A percentile compares a stretch with the other conserved stretches of the same genome.
Conservation (phyloP, 345 rosid genomes). For the Eucalyptus dawsonii region DNA sequence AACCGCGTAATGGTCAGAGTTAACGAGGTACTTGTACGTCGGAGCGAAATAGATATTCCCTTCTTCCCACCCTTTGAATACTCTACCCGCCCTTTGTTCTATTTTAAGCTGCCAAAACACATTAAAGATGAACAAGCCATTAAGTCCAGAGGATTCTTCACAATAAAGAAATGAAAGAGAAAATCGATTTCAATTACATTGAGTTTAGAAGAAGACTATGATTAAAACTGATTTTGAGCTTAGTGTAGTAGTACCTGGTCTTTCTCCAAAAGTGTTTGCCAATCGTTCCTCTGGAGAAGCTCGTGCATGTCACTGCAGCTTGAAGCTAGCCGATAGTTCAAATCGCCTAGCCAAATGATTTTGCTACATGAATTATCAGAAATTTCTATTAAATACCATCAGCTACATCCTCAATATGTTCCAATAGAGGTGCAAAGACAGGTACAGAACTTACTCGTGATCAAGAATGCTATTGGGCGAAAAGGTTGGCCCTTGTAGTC, state of each 20-base stretch:
- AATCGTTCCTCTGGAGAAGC: conserved; percentile 42
- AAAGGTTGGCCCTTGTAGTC: conserved; percentile 4
- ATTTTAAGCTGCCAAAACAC: conserved; percentile 39
- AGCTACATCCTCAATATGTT: not conserved
- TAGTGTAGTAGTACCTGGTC: conserved; percentile 45
- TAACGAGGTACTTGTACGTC: conserved; percentile 65
- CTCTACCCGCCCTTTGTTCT: conserved; percentile 66
- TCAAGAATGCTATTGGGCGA: conserved; percentile 52
- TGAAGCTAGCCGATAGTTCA: conserved; percentile 78
- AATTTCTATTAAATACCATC: not conserved
- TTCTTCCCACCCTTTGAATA: conserved; percentile 90
- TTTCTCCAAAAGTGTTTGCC: conserved; percentile 76
- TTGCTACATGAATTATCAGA: conserved; percentile 25
- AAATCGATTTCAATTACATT: not conserved
- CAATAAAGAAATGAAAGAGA: not conserved
- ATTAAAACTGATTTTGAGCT: not conserved
- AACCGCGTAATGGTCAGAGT: conserved; percentile 63
- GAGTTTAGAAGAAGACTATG: not conserved
- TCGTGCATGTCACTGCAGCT: conserved; percentile 27
- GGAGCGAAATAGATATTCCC: conserved; percentile 81
- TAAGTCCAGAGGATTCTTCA: not conserved
- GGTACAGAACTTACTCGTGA: conserved; percentile 56
- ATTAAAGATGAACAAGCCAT: not conserved
- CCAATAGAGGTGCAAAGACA: not conserved
- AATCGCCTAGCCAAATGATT: conserved; percentile 93